Evolutionary conservation across 1,284 basidiomycete genomes (phyloP).

Genomic region (Volvariella volvacea): DNA sequence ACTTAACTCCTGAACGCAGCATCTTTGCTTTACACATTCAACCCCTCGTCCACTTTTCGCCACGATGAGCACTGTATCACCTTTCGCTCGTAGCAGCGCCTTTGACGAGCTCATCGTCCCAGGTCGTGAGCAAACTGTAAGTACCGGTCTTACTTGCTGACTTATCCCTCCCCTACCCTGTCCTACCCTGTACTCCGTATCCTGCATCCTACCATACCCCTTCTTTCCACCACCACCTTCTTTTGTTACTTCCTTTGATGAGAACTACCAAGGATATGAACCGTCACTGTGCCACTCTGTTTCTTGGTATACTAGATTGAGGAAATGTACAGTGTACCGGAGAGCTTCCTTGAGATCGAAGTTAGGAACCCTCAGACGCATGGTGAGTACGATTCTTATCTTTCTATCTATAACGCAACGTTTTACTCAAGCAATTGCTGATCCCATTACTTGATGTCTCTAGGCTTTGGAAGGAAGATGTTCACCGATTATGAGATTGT

Average conservation of each 20-base stretch:
- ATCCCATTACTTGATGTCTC: background rate
- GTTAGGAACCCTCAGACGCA: conserved; percentile 96
- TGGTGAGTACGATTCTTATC: conserved; percentile 45
- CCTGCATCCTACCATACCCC: too few species aligned
- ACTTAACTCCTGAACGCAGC: too few species aligned
- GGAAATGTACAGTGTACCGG: conserved; percentile 96
- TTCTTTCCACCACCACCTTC: too few species aligned
- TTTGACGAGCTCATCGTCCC: conserved; percentile 69
- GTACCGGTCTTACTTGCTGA: conserved; percentile 20
- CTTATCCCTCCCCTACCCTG: conserved; percentile 5
- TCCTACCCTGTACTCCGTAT: too few species aligned
- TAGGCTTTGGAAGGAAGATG: conserved; percentile 95
- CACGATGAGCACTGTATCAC: conserved; percentile 63
- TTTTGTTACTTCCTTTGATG: background rate
- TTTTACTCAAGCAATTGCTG: conserved; percentile 5
- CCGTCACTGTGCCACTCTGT: background rate
- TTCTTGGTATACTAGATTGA: conserved; percentile 60
- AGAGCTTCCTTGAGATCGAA: conserved; percentile 98
- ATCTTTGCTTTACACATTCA: too few species aligned
- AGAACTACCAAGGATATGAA: background rate
- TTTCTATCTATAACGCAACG: background rate
- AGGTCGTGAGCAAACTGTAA: conserved; percentile 77
- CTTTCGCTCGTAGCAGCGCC: conserved; percentile 69
- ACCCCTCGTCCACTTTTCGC: too few species aligned
- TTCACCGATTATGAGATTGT: conserved; percentile 99